Base-by-base conservation (phyloP, 1,284 basidiomycete species). In the Cutaneotrichosporon spelunceum region DNA sequence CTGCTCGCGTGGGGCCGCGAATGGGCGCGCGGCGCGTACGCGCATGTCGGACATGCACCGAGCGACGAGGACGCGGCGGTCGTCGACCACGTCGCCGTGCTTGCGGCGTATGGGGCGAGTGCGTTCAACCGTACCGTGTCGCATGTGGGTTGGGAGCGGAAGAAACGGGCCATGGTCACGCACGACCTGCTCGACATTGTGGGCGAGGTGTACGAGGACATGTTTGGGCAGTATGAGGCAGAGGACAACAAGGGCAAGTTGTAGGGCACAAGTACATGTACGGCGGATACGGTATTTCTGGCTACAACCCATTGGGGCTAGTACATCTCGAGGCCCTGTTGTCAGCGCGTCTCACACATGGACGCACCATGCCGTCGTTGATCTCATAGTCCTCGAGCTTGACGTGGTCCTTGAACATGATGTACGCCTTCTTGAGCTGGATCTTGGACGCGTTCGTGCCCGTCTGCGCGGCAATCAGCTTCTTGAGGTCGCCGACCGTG, bases 371-470 rank as follows among this genome's bases (percentile, higher is more conserved):
- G 36, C 92, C 92, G 75, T 95, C 91, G 74, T 93, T 80, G 64
- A 94, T 94, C 81, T 97, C 93, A 73, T 97, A 99, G 79, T 99
- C 96, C 47, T 84, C 79, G 16, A 99, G 84, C 6, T 91, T 91
- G 72, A 99, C 95, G 75, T 97, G 91, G 75, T 95, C 92, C 79
- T 95, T 95, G 83, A 88, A 95, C 54, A 87, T 88, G 1, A 85
- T 93, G 76, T 94, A 93, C 93, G 93, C 97, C 85, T 98, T 98
- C 87, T 97, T 99, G 58, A 99, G 81, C 72, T 89, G 85, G 65
- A 99, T 97, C 85, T 98, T 94, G 49, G 80, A 81, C 10, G 80
- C 75, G 72, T 91, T 87, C 3, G 94, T 98, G 53, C 95, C 96
- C 0, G 87, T 98, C 79, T 99, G 95, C 3, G 93, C 94, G 2